Base-by-base conservation (phyloP, 108 stramenopile species). In the Chaetoceros muelleri region DNA sequence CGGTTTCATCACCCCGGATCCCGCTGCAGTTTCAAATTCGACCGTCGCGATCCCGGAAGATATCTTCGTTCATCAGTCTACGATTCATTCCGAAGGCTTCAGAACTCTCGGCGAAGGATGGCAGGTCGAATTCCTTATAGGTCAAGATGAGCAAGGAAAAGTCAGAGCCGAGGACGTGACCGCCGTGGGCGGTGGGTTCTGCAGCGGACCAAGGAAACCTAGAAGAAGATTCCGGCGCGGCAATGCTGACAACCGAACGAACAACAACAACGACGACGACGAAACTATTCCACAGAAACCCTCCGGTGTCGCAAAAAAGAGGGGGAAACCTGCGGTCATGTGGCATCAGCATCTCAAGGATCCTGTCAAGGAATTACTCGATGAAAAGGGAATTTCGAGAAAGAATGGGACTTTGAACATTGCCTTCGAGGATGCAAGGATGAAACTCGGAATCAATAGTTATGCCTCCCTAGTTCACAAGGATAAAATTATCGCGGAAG, bases 41-140 rank as follows among this genome's bases (percentile, higher is more conserved):
- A 13, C 5, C 13, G 5, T 40, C 5, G 58, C 67, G 28, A 45
- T 69, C 28, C 55, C 62, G 20, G 87, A 89, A 58, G 87, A 89
- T 67, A 71, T 89, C 40, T 89, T 89, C 58, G 76, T 89, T 22
- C 87, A 89, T 62, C 81, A 82, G 34, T 78, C 80, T 44, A 69
- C 67, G 54, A 76, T 89, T 65, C 53, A 60, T 16, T 58, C 67
- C 51, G 79, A 84, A 21, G 80, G 76, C 25, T 82, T 76, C 60
- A 79, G 78, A 44, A 84, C 78, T 10, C 67, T 87, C 28, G 66
- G 64, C 46, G 81, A 79, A 30, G 76, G 75, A 8, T 80, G 77
- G 63, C 68, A 68, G 24, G 80, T 82, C 0, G 74, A 84, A 60
- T 89, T 85, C 58, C 78, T 79, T 49, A 62, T 85, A 16, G 70